phyloP scores from a whole-genome alignment of 495 filamentous ascomycete species.

The Penicillium steckii region DNA sequence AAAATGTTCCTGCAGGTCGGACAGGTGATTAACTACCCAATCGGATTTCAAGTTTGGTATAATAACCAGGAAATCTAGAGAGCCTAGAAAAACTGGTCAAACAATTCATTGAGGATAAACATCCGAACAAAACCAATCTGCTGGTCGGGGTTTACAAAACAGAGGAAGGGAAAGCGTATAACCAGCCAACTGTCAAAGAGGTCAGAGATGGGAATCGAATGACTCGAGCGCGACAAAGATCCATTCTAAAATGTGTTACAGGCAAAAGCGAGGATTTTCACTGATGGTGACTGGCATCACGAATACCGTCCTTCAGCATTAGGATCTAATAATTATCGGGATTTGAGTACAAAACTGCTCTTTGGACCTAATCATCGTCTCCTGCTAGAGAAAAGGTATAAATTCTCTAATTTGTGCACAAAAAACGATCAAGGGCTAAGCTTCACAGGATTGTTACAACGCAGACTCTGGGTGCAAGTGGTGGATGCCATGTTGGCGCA shows the following conservation, averaged over 20 bases:
- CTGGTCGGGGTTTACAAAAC: slow-evolving; percentile 17
- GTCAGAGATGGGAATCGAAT: background rate
- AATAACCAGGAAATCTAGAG: background rate
- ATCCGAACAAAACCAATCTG: slow-evolving; percentile 10
- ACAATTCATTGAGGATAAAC: background rate
- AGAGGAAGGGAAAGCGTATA: slow-evolving; percentile 14
- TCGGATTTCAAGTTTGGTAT: background rate
- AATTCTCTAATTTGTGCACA: background rate
- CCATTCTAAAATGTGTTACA: background rate
- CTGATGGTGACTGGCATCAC: slow-evolving; percentile 17
- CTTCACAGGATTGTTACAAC: slow-evolving; percentile 6
- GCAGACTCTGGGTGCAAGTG: slow-evolving; percentile 15
- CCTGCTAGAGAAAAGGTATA: slow-evolving; percentile 12
- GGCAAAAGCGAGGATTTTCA: slow-evolving; percentile 16
- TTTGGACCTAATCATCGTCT: slow-evolving; percentile 16
- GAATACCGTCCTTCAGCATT: slow-evolving; percentile 13
- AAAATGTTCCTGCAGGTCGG: background rate
- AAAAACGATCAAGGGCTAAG: background rate
- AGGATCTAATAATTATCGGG: slow-evolving; percentile 10
- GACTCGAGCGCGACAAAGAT: background rate
- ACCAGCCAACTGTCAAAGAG: slow-evolving; percentile 12
- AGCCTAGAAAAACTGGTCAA: background rate
- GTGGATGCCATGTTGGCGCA: slow-evolving; percentile 15
- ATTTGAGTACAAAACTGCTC: slow-evolving; percentile 9
- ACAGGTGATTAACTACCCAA: background rate